Evolutionary conservation across 2,329 filamentous ascomycete genomes (phyloP).

Genomic region (Parasarocladium wereldwijsianum): DNA sequence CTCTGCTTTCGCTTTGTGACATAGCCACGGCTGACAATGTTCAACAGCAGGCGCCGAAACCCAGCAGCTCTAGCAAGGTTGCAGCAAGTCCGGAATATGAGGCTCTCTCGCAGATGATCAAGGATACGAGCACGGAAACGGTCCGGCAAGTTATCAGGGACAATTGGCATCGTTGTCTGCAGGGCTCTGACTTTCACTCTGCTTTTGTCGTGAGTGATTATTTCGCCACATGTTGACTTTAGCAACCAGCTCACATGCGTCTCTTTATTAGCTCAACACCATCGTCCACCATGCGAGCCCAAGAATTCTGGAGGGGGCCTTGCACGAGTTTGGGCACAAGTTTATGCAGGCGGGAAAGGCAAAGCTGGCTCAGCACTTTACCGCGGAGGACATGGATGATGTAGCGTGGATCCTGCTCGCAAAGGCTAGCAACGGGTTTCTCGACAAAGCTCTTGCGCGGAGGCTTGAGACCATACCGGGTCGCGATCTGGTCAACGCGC

Average conservation of each 20-base stretch:
- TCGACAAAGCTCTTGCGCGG: constrained; percentile 35
- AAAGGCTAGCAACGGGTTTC: constrained; percentile 31
- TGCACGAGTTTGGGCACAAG: constrained; percentile 30
- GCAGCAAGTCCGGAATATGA: constrained; percentile 8
- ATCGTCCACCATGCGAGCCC: constrained; percentile 28
- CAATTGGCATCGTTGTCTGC: constrained; percentile 32
- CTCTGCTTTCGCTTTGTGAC: too few relatives aligned
- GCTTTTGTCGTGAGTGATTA: constrained; percentile 34
- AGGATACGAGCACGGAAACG: constrained; percentile 25
- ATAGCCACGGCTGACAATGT: too few relatives aligned
- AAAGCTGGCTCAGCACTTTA: constrained; percentile 27
- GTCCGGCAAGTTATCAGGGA: constrained; percentile 34
- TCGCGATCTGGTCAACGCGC: constrained; percentile 38
- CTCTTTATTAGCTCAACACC: constrained; percentile 28
- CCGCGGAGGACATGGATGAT: constrained; percentile 26
- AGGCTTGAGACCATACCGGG: constrained; percentile 39
- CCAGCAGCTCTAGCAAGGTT: too few relatives aligned
- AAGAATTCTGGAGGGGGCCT: constrained; percentile 19
- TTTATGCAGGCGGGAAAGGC: constrained; percentile 24
- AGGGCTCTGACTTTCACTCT: constrained; percentile 36
- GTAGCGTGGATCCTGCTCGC: constrained; percentile 26
- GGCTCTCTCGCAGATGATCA: constrained; percentile 16
- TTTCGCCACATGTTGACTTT: background rate
- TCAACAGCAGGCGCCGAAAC: too few relatives aligned
- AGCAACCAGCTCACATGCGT: background rate